Percentiles rank a stretch among this genome's conserved stretches.
Evolutionary conservation across 495 filamentous ascomycete species (phyloP).

Genomic region (Aspergillus steynii): DNA sequence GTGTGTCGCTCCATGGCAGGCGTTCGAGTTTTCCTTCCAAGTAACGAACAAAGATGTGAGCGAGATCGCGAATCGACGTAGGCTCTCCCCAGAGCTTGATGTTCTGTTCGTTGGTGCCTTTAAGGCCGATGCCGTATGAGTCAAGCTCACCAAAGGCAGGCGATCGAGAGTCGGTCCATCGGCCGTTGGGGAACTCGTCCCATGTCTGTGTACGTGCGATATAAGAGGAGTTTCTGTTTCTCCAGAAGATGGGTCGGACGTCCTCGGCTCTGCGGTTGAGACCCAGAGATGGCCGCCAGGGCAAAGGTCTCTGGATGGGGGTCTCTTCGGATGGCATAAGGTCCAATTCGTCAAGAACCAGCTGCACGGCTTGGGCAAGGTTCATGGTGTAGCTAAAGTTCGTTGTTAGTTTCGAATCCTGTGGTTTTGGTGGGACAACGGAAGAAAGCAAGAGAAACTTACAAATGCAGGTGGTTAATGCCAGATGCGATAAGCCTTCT

Average conservation of each 20-base stretch:
- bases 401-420: slow-evolving; percentile 9
- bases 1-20: slow-evolving; percentile 92
- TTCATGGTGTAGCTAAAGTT: slow-evolving; percentile 90
- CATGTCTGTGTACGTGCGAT: slow-evolving; percentile 94
- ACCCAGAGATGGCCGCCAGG: slow-evolving; percentile 92
- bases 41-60: slow-evolving; percentile 80
- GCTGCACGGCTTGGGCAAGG: slow-evolving; percentile 86
- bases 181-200: slow-evolving; percentile 99
- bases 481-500: slow-evolving; percentile 76
- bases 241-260: slow-evolving; percentile 98
- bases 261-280: slow-evolving; percentile 88
- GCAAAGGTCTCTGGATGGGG: slow-evolving; percentile 79
- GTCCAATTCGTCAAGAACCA: slow-evolving; percentile 87
- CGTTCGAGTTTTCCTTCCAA: slow-evolving; percentile 75
- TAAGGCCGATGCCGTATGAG: slow-evolving; percentile 90
- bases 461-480: slow-evolving; percentile 90
- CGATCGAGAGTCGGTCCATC: slow-evolving; percentile 97
- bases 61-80: slow-evolving; percentile 73
- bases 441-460: slow-evolving; percentile 25
- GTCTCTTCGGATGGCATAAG: slow-evolving; percentile 73
- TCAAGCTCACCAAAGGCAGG: slow-evolving; percentile 97
- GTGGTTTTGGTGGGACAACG: background rate
- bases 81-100: slow-evolving; percentile 94
- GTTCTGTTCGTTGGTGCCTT: slow-evolving; percentile 96
- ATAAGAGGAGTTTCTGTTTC: slow-evolving; percentile 94